Evolutionary conservation across 768 basidiomycete genomes (phyloP).

Genomic region (Tephrocybe sp.): DNA sequence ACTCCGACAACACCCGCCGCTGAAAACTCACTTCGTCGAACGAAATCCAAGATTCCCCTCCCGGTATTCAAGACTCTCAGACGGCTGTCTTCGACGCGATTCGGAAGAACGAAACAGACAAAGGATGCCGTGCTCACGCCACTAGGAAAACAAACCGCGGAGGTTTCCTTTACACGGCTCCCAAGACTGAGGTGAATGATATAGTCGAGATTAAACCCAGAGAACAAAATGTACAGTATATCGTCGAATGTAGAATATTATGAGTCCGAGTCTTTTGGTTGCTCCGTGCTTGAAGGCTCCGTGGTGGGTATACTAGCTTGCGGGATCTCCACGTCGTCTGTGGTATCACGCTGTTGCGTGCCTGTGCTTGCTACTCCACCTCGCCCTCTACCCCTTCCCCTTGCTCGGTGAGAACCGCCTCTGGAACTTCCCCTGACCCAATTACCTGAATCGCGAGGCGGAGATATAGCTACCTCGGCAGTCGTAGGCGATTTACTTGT

Average conservation of each 20-base stretch:
- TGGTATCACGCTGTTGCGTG: conserved; percentile 1
- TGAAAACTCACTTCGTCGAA: background rate
- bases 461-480: background rate
- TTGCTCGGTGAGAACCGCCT: conserved; percentile 23
- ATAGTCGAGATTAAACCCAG: conserved; percentile 6
- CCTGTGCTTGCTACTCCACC: conserved; percentile 19
- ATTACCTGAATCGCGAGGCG: conserved; percentile 15
- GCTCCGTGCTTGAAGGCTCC: conserved; percentile 3
- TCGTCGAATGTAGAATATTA: background rate
- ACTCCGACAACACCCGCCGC: background rate
- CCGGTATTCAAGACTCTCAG: conserved; percentile 20
- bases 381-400: conserved; percentile 33
- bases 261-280: conserved; percentile 1
- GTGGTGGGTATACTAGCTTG: conserved; percentile 1
- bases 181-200: background rate
- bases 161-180: conserved; percentile 8
- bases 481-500: conserved; percentile 4
- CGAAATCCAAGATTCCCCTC: conserved; percentile 21
- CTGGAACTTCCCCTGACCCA: conserved; percentile 28
- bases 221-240: conserved; percentile 9
- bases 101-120: background rate
- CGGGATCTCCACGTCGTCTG: background rate
- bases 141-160: background rate
- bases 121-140: background rate
- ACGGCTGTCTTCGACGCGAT: conserved; percentile 16